Percentiles rank a stretch among this genome's conserved stretches.
Evolutionary conservation across 345 rosid species (phyloP).

Genomic region (Euphorbia tirucalli): DNA sequence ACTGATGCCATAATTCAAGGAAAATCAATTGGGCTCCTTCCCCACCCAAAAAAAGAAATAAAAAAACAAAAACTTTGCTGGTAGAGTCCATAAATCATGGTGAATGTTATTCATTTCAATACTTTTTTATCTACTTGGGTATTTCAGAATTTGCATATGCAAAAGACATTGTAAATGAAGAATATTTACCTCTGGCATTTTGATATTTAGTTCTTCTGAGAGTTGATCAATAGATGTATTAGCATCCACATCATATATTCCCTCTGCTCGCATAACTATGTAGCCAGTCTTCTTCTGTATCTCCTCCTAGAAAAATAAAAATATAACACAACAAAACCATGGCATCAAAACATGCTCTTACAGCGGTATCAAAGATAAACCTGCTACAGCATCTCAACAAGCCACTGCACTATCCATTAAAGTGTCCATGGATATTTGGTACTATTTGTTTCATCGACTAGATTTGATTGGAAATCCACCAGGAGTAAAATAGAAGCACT

Average conservation of each 20-base stretch:
- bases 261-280: slow-evolving; percentile 95
- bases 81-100: background rate
- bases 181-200: slow-evolving; percentile 86
- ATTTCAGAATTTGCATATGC: background rate
- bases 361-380: background rate
- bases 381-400: background rate
- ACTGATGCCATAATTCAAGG: background rate
- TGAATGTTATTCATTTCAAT: background rate
- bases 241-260: slow-evolving; percentile 92
- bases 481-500: background rate
- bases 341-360: background rate
- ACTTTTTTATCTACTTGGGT: background rate
- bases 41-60: background rate
- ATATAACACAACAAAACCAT: background rate
- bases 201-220: slow-evolving; percentile 84
- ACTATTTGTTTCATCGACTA: background rate
- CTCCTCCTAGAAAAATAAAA: slow-evolving; percentile 65
- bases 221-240: slow-evolving; percentile 96
- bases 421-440: background rate
- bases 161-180: background rate
- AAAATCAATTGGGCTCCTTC: background rate
- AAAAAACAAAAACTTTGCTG: no score
- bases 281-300: slow-evolving; percentile 98
- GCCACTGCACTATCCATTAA: background rate
- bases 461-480: background rate